phyloP scores from a whole-genome alignment of 345 rosid genomes.

The Bruguiera parviflora region DNA sequence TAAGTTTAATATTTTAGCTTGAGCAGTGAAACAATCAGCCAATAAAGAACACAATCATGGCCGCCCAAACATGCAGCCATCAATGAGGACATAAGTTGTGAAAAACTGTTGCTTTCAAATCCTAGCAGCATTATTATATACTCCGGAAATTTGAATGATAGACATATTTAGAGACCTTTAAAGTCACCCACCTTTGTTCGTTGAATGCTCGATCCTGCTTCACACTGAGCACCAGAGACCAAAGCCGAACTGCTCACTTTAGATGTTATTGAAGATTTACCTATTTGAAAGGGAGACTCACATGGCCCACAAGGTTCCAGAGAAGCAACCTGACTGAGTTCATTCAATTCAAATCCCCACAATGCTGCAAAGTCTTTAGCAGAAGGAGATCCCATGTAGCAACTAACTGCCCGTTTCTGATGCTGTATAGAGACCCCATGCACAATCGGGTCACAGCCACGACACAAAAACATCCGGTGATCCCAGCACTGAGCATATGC shows the following conservation, averaged over 20 bases:
- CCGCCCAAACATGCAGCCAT: no score
- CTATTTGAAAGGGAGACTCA: conserved; percentile 14
- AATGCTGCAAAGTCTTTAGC: conserved; percentile 63
- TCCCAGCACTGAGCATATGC: conserved; percentile 55
- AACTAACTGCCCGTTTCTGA: conserved; percentile 39
- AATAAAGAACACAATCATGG: no score
- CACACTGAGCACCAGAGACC: conserved; percentile 19
- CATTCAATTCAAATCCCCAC: conserved; percentile 58
- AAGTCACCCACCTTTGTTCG: conserved; percentile 28
- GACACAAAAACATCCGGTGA: conserved; percentile 60
- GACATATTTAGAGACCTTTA: background rate
- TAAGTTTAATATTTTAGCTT: no score
- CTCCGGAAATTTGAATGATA: no score
- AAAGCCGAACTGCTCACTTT: conserved; percentile 18
- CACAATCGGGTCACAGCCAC: conserved; percentile 49
- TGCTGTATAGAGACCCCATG: conserved; percentile 51
- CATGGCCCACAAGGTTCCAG: conserved; percentile 13
- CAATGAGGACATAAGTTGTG: no score
- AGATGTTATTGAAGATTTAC: conserved; percentile 22
- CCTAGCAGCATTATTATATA: no score
- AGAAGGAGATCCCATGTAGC: conserved; percentile 73
- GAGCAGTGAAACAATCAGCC: no score
- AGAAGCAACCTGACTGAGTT: conserved; percentile 20
- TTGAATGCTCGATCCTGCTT: conserved; percentile 29
- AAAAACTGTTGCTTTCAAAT: no score